phyloP scores from a whole-genome alignment of 345 rosid genomes.

The Gossypium australe region DNA sequence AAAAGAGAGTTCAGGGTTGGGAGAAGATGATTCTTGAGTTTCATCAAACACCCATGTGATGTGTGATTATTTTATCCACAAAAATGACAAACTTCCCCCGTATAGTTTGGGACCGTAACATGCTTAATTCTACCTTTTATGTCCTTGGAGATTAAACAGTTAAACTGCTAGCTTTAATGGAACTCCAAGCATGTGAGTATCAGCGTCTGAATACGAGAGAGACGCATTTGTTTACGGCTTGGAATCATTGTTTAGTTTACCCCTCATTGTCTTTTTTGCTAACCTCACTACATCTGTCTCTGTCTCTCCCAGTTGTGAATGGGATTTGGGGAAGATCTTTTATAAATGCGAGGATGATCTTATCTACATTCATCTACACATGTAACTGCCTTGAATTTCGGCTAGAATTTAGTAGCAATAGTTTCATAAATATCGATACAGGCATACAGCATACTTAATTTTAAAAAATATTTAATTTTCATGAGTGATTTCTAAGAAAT shows the following conservation, averaged over 20 bases:
- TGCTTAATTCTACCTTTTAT: neutral
- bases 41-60: conserved; percentile 24
- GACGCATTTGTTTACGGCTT: neutral
- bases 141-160: neutral
- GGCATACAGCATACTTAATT: no score
- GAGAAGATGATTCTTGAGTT: neutral
- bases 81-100: conserved; percentile 20
- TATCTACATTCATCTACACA: neutral
- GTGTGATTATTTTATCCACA: conserved; percentile 15
- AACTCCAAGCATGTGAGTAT: neutral
- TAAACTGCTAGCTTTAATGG: neutral
- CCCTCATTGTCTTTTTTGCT: neutral
- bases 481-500: no score
- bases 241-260: conserved; percentile 10
- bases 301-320: neutral
- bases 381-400: neutral
- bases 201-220: neutral
- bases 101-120: conserved; percentile 18
- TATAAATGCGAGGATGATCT: conserved; percentile 9
- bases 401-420: neutral
- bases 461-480: no score
- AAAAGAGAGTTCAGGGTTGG: neutral
- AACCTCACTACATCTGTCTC: neutral
- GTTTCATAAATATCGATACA: neutral
- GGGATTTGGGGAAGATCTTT: conserved; percentile 16